Evolutionary conservation across 768 basidiomycete species (phyloP).

Genomic region (Trametes elegans): DNA sequence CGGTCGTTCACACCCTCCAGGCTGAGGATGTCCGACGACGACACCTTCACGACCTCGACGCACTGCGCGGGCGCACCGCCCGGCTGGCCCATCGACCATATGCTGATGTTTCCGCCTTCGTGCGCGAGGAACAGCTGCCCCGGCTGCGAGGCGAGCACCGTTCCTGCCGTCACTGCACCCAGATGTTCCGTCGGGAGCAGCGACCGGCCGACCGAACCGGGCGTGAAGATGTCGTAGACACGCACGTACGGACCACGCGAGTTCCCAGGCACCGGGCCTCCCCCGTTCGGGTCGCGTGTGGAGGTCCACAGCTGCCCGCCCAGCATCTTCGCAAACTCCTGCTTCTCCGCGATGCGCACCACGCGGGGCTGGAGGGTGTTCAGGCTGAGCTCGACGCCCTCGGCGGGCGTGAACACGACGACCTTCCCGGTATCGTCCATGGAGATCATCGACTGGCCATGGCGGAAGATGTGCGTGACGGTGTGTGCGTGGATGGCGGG

Average conservation of each 20-base stretch:
- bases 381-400: constrained; percentile 34
- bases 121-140: constrained; percentile 81
- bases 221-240: constrained; percentile 72
- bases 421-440: constrained; percentile 86
- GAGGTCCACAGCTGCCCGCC: constrained; percentile 85
- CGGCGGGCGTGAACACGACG: constrained; percentile 59
- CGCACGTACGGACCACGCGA: constrained; percentile 70
- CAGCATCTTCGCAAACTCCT: constrained; percentile 74
- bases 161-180: constrained; percentile 81
- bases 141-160: constrained; percentile 68
- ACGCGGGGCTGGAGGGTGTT: constrained; percentile 51
- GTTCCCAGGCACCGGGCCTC: constrained; percentile 33
- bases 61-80: constrained; percentile 62
- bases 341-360: constrained; percentile 74
- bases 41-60: constrained; percentile 75
- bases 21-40: constrained; percentile 76
- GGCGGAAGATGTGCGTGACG: constrained; percentile 73
- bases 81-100: constrained; percentile 62
- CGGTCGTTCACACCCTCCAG: constrained; percentile 81
- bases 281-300: constrained; percentile 44
- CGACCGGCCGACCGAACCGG: constrained; percentile 52
- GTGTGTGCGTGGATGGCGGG: constrained; percentile 61
- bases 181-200: constrained; percentile 66
- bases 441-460: constrained; percentile 68
- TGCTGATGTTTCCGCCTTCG: constrained; percentile 83